Evolutionary conservation across 495 filamentous ascomycete genomes (phyloP).

Genomic region (Aspergillus sparsus): DNA sequence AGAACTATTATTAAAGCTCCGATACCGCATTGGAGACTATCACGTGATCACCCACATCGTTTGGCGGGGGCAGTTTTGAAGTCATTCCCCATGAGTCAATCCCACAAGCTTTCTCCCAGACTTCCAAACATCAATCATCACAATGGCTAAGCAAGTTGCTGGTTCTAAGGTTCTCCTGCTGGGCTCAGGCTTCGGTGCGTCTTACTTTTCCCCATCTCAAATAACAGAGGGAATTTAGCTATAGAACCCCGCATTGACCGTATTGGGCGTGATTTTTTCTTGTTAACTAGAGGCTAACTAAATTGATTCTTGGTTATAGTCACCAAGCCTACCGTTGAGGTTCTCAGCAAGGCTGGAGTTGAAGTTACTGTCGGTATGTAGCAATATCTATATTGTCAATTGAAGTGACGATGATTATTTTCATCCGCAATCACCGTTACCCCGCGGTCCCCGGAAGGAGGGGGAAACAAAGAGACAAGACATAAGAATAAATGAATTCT

Average conservation of each 20-base stretch:
- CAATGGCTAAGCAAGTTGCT: slow-evolving; percentile 41
- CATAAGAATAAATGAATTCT: slow-evolving; percentile 1
- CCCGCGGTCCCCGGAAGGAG: background rate
- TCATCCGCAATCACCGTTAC: background rate
- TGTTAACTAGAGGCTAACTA: background rate
- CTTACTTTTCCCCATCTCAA: slow-evolving; percentile 1
- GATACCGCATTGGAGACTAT: slow-evolving; percentile 19
- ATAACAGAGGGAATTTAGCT: background rate
- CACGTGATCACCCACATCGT: slow-evolving; percentile 25
- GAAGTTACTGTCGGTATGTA: slow-evolving; percentile 79
- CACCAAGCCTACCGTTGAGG: slow-evolving; percentile 75
- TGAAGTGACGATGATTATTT: background rate
- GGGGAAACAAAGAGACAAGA: background rate
- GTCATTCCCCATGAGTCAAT: slow-evolving; percentile 7
- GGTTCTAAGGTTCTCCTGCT: slow-evolving; percentile 67
- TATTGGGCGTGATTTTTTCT: slow-evolving; percentile 23
- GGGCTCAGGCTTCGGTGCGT: slow-evolving; percentile 69
- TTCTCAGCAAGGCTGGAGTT: slow-evolving; percentile 73
- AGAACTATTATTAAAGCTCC: slow-evolving; percentile 10
- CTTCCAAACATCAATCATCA: slow-evolving; percentile 28
- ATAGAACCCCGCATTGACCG: slow-evolving; percentile 40
- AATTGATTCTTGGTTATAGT: slow-evolving; percentile 39
- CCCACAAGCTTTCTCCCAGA: slow-evolving; percentile 17
- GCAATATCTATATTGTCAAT: slow-evolving; percentile 4
- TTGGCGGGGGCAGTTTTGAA: slow-evolving; percentile 16